Base-by-base conservation (phyloP, 805 yeast species). In the Nakazawaea holstii region DNA sequence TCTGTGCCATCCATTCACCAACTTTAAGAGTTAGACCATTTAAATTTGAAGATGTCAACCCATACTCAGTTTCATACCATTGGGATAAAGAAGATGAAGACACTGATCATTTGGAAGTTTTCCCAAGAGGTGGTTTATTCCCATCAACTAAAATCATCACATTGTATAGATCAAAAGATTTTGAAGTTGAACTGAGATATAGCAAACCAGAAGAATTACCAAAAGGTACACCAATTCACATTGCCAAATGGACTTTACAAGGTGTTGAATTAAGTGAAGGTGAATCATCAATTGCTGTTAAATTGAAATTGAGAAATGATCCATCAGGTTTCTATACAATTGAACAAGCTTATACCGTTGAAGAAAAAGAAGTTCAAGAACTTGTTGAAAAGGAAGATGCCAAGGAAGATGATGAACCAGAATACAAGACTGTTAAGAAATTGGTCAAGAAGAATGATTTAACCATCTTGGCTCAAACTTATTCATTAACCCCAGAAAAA, bases 1-100 rank as follows among this genome's bases (percentile, higher is more conserved):
- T 94, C 63, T 94, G 99, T 71, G 99, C 99, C 58, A 87, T 90
- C 74, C 98, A 91, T 78, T 92, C 98, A 32, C 99, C 99, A 71
- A 91, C 97, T 55, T 82, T 94, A 61, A 87, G 99, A 75, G 99
- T 94, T 46, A 87, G 98, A 73, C 97, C 97, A 57, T 94, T 94
- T 85, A 92, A 92, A 74, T 94, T 91, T 66, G 97, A 92, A 75
- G 99, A 94, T 69, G 73, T 82, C 67, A 92, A 91, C 81, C 85
- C 82, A 62, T 80, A 80, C 81, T 82, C 97, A 28, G 97, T 94
- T 55, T 85, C 97, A 36, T 94, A 89, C 82, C 79, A 71, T 70
- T 95, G 99, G 98, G 95, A 84, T 66, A 80, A 91, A 66, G 87
- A 87, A 68, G 91, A 80, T 50, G 98, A 88, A 69, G 98, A 90